Evolutionary conservation across 345 rosid species (phyloP), one percentile per base, ranked within the genome.

Genomic region (Eucalyptus curtisii): DNA sequence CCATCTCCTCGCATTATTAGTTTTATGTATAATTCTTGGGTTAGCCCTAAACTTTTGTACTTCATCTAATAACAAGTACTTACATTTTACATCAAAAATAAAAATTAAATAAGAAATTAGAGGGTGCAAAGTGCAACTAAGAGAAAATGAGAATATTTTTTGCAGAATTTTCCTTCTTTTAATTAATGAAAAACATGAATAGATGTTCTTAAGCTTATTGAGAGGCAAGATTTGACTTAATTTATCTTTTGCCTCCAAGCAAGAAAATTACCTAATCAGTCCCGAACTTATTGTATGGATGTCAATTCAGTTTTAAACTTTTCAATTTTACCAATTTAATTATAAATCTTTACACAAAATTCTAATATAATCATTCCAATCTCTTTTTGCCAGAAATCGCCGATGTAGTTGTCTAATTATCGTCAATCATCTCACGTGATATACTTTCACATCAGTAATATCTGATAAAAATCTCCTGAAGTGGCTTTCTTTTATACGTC

Each of bases 351-450:
- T 55, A 24, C 30, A 30, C 33, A 6, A 61, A 61, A 13, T 61
- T 61, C 17, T 13, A 27, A 30, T 61, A 13, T 30, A 1, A 13
- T 61, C 17, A 27, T 61, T 61, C 1, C 33, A 6, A 14, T 64
- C 20, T 14, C 16, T 64, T 64, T n/a, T 64, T 15, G 5, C 4
- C 0, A 12, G 2, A 64, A 64, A 64, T n/a, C 37, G 13, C 33
- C 4, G 0, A 8, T n/a, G 3, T n/a, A n/a, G 76, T n/a, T 7
- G 19, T 64, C 19, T 5, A 64, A 7, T 64, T 16, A 14, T 14
- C 5, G 0, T 8, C 19, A 3, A 8, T 15, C 37, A n/a, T 14
- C 37, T 16, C n/a, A 64, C 0, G 0, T 64, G 33, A 13, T 7
- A n/a, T 0, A 14, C n/a, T 13, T 3, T 14, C 33, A 64, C 8